Evolutionary conservation across 78 protist genomes (phyloP).

Genomic region (Trichosphaerium sp.): DNA sequence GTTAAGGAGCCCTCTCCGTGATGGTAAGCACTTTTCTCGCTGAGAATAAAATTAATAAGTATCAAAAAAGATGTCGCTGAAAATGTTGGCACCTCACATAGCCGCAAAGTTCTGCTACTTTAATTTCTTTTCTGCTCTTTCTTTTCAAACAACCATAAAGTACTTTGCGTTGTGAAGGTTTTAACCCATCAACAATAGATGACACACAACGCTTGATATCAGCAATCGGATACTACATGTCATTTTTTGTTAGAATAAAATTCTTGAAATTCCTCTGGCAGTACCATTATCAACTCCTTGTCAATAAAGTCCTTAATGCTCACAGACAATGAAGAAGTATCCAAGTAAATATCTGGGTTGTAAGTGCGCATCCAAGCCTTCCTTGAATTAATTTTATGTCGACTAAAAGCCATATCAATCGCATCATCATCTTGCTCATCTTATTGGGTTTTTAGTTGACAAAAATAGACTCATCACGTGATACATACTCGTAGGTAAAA

Average conservation of each 20-base stretch:
- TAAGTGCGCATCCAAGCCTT: slow-evolving; percentile 89
- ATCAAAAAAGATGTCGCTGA: too few relatives aligned
- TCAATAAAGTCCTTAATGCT: slow-evolving; percentile 48
- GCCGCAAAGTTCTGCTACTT: slow-evolving; percentile 98
- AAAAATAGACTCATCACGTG: slow-evolving; percentile 41
- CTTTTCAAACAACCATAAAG: slow-evolving; percentile 94
- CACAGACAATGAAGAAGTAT: too few relatives aligned
- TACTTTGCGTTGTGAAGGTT: slow-evolving; percentile 95
- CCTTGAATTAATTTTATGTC: slow-evolving; percentile 60
- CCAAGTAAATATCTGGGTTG: too few relatives aligned
- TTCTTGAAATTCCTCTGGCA: too few relatives aligned
- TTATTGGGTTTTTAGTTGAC: too few relatives aligned
- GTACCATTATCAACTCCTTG: slow-evolving; percentile 85
- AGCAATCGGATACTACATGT: slow-evolving; percentile 85
- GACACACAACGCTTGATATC: slow-evolving; percentile 95
- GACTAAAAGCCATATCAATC: slow-evolving; percentile 50
- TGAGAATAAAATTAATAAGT: too few relatives aligned
- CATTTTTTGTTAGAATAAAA: slow-evolving; percentile 72
- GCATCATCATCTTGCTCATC: background rate
- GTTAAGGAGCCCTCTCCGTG: slow-evolving; percentile 92
- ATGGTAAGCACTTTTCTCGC: slow-evolving; percentile 96
- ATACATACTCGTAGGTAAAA: slow-evolving; percentile 20
- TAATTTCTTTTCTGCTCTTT: slow-evolving; percentile 78
- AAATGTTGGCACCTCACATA: slow-evolving; percentile 67
- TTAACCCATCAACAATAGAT: slow-evolving; percentile 90